Evolutionary conservation across 148 eudicot species (phyloP), one percentile per base, ranked within the genome.

Genomic region (Rhododendron ovatum): DNA sequence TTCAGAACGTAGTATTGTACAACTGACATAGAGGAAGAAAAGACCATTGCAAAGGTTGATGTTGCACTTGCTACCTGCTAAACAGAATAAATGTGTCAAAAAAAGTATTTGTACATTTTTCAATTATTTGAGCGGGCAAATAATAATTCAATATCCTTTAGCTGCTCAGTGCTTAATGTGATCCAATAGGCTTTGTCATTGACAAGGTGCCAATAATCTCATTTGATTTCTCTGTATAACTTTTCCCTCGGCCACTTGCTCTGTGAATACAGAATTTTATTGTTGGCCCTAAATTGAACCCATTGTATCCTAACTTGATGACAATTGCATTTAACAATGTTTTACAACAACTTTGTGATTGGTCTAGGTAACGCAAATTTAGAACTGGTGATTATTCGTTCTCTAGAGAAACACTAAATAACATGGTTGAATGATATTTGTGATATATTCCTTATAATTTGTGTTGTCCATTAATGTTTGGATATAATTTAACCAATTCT

Each of bases 11-110:
- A 91, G 83, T 92, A 93, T 55, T 93, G 92, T 17, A 93, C 91
- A 39, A 90, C 96, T 12, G 94, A 92, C 94, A 93, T 92, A 11
- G 96, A 92, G 43, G 96, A 92, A 5, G 96, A 93, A 87, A 93
- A 93, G 47, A 82, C 87, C 96, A 93, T 93, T 57, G 94, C 91
- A 87, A 93, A 93, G 4, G 93, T 92, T 76, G 94, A 89, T 55
- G 96, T 93, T 75, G 96, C 94, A 85, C 96, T 93, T 57, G 96
- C 92, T 24, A 93, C 95, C 95, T 93, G 90, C 85, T 50, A 73
- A 87, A 65, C 22, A 75, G 85, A 65, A 75, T 51, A 57, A 45
- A 39, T 39, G n/a, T 59, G 43, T 51, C 50, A 87, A 65, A 50
- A 80, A 55, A 47, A 37, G 18, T 39, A 14, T 26, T 55, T 7